Base-by-base conservation (phyloP, 2,329 filamentous ascomycete genomes). In the Xylariaceae sp. region DNA sequence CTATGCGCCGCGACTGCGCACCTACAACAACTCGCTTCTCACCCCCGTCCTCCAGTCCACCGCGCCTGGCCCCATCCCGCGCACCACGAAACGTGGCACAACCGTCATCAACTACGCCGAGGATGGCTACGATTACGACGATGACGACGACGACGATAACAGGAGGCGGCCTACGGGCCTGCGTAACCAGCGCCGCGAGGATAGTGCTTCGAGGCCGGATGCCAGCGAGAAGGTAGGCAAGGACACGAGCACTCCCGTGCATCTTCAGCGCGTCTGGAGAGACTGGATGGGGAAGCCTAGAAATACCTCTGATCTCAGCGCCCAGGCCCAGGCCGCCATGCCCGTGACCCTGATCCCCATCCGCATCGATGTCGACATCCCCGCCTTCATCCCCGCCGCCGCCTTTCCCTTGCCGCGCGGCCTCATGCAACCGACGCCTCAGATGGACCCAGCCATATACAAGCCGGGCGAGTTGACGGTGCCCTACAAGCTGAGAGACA, bases 101-200 rank as follows among this genome's bases (percentile, higher is more conserved):
- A 94, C 89, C 32, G 89, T 92, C 59, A 94, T 97, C 73, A 99
- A 96, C 74, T 99, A 99, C 68, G 92, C 94, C 21, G 94, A 99
- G 70, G 92, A 97, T 70, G 92, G 92, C 44, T 95, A 87, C 67
- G 92, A 96, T 61, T 91, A 92, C 65, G 71, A 82, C 53, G 81
- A 84, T 36, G 81, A 86, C 52, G 88, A 90, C 58, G 86, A 88
- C 47, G 87, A 90, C 58, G 87, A 89, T 51, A 78, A 82, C 55
- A 82, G 89, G 59, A 85, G 92, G 59, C 86, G 86, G 1, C 88
- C 89, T 12, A 95, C 91, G 0, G 91, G 92, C 5, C 70, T 96
- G 70, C 86, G 92, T 63, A 96, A 87, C 66, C 72, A 92, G 66
- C 84, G 90, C 65, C 84, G 88, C 63, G 88, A 92, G 65, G 90